These are phyloP conservation scores for Alternaria metachromatica DNA, from an alignment of 2,329 filamentous ascomycete genomes.

Conservation along the genomic window DNA sequence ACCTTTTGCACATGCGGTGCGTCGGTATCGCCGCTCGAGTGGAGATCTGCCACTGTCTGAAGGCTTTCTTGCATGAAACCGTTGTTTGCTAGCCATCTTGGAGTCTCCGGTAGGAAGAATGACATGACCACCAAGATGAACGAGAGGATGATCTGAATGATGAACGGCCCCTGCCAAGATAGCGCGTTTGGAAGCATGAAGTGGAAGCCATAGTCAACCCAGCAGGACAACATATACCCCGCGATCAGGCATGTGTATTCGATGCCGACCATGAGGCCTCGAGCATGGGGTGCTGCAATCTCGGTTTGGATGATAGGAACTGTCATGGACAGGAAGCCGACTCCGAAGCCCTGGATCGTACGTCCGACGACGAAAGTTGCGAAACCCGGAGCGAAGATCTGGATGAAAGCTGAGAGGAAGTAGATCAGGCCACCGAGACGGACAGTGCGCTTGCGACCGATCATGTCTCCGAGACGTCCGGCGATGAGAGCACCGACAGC, in stretches of 20 bases:
- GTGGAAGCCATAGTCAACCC: conserved; percentile 50
- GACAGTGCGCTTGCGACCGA: conserved; percentile 48
- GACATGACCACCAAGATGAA: conserved; percentile 46
- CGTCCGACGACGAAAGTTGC: conserved; percentile 44
- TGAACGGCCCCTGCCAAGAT: conserved; percentile 44
- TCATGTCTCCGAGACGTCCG: conserved; percentile 46
- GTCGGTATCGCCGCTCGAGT: conserved; percentile 45
- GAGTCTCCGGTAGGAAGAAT: conserved; percentile 50
- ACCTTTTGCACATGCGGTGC: conserved; percentile 47
- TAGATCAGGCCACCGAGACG: conserved; percentile 48
- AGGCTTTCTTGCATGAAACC: conserved; percentile 50
- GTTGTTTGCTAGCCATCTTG: conserved; percentile 52
- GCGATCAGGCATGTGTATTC: conserved; percentile 49
- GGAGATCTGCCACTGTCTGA: conserved; percentile 52
- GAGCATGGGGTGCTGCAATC: conserved; percentile 46
- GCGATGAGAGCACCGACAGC: conserved; percentile 46
- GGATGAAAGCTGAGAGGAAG: conserved; percentile 49
- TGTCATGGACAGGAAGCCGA: conserved; percentile 47
- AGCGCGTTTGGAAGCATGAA: conserved; percentile 44
- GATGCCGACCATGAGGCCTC: conserved; percentile 51
- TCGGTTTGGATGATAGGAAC: conserved; percentile 49
- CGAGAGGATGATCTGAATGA: conserved; percentile 43
- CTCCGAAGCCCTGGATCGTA: conserved; percentile 46
- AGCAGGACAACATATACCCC: conserved; percentile 51
- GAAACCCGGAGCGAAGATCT: conserved; percentile 47